A percentile compares a stretch with the other conserved stretches of the same genome.
These are phyloP conservation scores for Zygotorulaspora chibaensis DNA, from an alignment of 805 yeast genomes.

Conservation along the genomic window DNA sequence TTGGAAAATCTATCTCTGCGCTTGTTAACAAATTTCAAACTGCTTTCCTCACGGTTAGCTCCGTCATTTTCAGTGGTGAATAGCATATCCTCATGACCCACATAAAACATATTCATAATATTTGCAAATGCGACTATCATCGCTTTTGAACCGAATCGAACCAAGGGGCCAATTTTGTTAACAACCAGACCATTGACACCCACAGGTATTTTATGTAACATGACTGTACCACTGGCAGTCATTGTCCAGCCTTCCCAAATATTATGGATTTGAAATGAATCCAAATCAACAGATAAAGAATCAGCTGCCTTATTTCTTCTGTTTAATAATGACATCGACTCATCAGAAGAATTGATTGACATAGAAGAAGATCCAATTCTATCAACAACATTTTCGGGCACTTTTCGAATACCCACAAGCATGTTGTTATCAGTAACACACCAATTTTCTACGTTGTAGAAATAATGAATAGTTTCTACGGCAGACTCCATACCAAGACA, in stretches of 20 bases:
- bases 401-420: conserved; percentile 60
- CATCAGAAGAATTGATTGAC: conserved; percentile 4
- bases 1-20: conserved; percentile 37
- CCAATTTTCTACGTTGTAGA: conserved; percentile 70
- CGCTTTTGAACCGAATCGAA: conserved; percentile 72
- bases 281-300: not conserved
- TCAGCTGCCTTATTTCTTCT: conserved; percentile 6
- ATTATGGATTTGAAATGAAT: conserved; percentile 37
- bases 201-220: conserved; percentile 55
- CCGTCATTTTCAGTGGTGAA: conserved; percentile 50
- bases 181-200: conserved; percentile 46
- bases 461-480: conserved; percentile 64
- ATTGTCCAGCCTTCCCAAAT: conserved; percentile 84
- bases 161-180: conserved; percentile 56
- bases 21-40: conserved; percentile 50
- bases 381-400: conserved; percentile 26
- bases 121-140: conserved; percentile 74
- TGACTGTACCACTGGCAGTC: conserved; percentile 58
- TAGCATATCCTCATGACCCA: conserved; percentile 70
- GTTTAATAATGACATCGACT: conserved; percentile 4
- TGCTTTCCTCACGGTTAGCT: conserved; percentile 41
- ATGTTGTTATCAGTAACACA: conserved; percentile 71
- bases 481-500: conserved; percentile 81
- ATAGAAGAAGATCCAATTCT: conserved; percentile 13
- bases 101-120: conserved; percentile 62